Base-by-base conservation (phyloP, 257 asterid genomes). In the Forsythia suspensa region DNA sequence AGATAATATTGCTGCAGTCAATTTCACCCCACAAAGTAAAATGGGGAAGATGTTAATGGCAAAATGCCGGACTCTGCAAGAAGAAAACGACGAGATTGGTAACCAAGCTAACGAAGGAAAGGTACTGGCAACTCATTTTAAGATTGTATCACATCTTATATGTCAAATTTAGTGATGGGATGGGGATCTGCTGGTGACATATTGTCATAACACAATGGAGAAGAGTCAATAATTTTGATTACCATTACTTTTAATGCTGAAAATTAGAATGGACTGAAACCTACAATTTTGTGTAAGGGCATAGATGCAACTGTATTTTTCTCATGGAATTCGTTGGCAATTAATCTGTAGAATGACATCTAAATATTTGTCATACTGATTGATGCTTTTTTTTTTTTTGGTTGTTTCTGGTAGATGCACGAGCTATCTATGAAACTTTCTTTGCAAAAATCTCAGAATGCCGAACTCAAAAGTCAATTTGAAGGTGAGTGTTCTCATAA, bases 81-180 rank as follows among this genome's bases (percentile, higher is more conserved):
- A 92, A 82, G 99, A 96, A 92, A 96, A 94, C 71, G 99, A 96
- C 78, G 97, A 94, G 91, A 96, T 94, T 46, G 99, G 98, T 42
- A 94, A 91, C 83, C 97, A 94, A 88, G 97, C 99, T 79, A 91
- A 96, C 59, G 99, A 96, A 87, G 99, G 99, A 78, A 96, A 96
- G 99, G 98, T 94, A 90, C 9, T 55, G n/a, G 21, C 18, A 67
- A 38, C 78, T 43, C 41, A 8, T 70, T 75, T 76, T 76, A 34
- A 55, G 76, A 6, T n/a, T 13, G 37, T 42, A 57, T 76, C 69
- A 21, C 69, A 63, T 55, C 18, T 24, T 70, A 16, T 36, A 2
- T 0, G 12, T 57, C 40, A 20, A 15, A 29, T 72, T 63, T 70
- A 75, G 38, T 57, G n/a, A 41, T 8, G 34, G 34, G 55, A 40